These are phyloP conservation scores for Auricularia auricula-judae DNA, from an alignment of 768 basidiomycete species.

Conservation along the genomic window DNA sequence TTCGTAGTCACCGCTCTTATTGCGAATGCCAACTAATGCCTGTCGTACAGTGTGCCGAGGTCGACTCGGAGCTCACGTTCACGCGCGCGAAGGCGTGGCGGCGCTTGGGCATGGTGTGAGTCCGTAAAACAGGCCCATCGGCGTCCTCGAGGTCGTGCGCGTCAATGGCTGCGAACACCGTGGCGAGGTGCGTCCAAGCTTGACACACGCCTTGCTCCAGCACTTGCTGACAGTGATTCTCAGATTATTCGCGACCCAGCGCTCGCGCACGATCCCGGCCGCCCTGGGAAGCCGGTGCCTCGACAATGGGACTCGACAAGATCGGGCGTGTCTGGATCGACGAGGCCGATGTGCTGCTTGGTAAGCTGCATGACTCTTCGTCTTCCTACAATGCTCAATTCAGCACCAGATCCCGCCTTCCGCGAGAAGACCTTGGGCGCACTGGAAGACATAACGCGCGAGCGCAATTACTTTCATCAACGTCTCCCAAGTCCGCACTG, in stretches of 20 bases:
- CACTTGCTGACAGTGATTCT: conserved; percentile 1
- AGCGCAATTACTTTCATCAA: too few relatives aligned
- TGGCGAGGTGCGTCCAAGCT: conserved; percentile 16
- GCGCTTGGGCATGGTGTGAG: not conserved
- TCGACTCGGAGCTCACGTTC: not conserved
- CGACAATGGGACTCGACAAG: conserved; percentile 51
- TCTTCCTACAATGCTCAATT: not conserved
- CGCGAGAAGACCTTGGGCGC: conserved; percentile 50
- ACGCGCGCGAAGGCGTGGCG: not conserved
- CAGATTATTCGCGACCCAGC: not conserved
- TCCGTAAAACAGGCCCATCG: not conserved
- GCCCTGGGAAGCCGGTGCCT: conserved; percentile 30
- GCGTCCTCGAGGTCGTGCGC: not conserved
- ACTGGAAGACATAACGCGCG: too few relatives aligned
- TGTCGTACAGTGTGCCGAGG: not conserved
- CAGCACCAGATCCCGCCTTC: conserved; percentile 63
- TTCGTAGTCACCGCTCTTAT: not conserved
- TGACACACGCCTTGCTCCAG: conserved; percentile 5
- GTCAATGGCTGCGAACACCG: conserved; percentile 16
- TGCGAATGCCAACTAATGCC: not conserved
- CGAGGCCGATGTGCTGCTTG: conserved; percentile 84
- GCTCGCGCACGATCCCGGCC: not conserved
- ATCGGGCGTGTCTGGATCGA: conserved; percentile 88
- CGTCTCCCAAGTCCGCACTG: too few relatives aligned
- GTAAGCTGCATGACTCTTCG: conserved; percentile 28